A percentile compares a stretch with the other conserved stretches of the same genome.
These are phyloP conservation scores for Santalum album DNA, from an alignment of 164 flowering plant genomes.

Conservation along the genomic window DNA sequence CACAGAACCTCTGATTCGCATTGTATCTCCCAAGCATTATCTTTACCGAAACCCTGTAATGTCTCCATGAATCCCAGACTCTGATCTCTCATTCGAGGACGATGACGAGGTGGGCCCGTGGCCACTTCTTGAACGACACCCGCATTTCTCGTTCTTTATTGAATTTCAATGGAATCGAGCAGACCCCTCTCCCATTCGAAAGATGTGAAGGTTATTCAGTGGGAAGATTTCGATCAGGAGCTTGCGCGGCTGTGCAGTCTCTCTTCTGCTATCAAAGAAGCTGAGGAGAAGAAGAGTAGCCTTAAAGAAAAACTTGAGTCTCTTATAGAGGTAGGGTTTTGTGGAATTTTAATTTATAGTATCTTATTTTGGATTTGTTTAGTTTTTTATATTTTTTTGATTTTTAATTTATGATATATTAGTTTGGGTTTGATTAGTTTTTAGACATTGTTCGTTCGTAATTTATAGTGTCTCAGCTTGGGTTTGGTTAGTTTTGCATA, in stretches of 20 bases:
- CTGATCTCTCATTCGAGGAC: background rate
- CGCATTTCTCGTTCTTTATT: conserved; percentile 1
- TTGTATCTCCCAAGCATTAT: no score
- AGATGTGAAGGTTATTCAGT: conserved; percentile 39
- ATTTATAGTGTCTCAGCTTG: no score
- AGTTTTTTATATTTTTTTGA: no score
- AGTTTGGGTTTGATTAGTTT: no score
- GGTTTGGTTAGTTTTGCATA: no score
- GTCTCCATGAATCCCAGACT: background rate
- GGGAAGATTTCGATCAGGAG: conserved; percentile 90
- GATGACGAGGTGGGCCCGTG: conserved; percentile 29
- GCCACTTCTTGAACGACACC: conserved; percentile 12
- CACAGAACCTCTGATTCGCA: no score
- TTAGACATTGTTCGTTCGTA: no score
- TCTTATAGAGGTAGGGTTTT: conserved; percentile 45
- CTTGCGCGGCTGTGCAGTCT: conserved; percentile 72
- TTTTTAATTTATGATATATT: no score
- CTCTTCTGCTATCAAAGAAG: conserved; percentile 57
- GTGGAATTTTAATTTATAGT: no score
- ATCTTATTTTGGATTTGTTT: no score
- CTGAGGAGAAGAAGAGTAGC: conserved; percentile 37
- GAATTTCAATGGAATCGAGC: conserved; percentile 20
- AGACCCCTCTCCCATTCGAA: conserved; percentile 12
- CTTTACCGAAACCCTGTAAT: no score
- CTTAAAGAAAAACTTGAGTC: conserved; percentile 47